Percentiles rank a stretch among this genome's conserved stretches.
phyloP scores from a whole-genome alignment of 768 basidiomycete genomes.

The Pulveroboletus sp. region DNA sequence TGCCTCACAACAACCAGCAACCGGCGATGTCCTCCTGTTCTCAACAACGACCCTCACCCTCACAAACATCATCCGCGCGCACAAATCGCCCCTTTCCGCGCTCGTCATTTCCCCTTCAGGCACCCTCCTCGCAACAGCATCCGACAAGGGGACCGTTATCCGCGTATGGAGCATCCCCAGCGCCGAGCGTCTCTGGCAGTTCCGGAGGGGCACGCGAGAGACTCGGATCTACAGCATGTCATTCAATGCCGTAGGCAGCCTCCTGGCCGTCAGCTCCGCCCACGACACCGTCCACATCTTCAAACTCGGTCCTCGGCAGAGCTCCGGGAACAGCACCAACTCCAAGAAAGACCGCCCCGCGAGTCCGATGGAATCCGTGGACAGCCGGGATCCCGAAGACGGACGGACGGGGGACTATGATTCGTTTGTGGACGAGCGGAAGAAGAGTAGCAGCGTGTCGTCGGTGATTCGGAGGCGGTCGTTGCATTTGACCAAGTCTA shows the following conservation, averaged over 20 bases:
- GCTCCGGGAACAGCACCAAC: conserved; percentile 10
- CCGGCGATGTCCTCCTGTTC: conserved; percentile 92
- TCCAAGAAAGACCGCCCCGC: conserved; percentile 34
- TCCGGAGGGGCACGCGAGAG: conserved; percentile 85
- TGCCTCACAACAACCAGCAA: conserved; percentile 39
- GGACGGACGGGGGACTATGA: conserved; percentile 75
- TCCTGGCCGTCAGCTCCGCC: conserved; percentile 89
- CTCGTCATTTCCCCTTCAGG: conserved; percentile 85
- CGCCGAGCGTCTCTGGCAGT: conserved; percentile 94
- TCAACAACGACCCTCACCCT: conserved; percentile 89
- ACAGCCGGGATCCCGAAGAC: conserved; percentile 58
- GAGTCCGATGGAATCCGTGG: conserved; percentile 66
- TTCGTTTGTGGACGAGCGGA: conserved; percentile 77
- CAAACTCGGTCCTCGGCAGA: conserved; percentile 59
- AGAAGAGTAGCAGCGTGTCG: conserved; percentile 54
- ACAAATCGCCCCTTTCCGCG: conserved; percentile 89
- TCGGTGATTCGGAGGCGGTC: conserved; percentile 67
- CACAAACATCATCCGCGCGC: conserved; percentile 94
- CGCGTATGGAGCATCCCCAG: conserved; percentile 90
- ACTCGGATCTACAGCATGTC: conserved; percentile 81
- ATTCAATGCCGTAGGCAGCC: conserved; percentile 78
- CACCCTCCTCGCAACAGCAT: conserved; percentile 88
- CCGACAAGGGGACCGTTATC: conserved; percentile 95
- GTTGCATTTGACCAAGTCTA: conserved; percentile 67
- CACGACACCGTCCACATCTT: conserved; percentile 98